Base-by-base conservation (phyloP, 768 basidiomycete species). In the Aureoboletus auriporus region DNA sequence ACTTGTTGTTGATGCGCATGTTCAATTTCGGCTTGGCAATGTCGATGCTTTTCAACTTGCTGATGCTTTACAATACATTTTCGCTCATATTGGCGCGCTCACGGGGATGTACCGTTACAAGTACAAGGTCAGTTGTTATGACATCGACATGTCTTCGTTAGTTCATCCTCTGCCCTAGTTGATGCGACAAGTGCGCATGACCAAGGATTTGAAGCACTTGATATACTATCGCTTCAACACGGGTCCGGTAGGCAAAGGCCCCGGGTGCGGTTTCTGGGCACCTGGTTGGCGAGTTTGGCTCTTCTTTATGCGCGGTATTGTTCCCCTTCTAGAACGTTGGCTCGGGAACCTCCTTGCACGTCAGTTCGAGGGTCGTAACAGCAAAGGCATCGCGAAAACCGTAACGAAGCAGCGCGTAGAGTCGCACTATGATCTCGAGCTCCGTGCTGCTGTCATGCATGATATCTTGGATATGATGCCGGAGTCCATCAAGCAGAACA, bases 391-490 rank as follows among this genome's bases (percentile, higher is more conserved):
- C 51, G 95, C 95, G 1, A 96, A 96, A 75, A 98, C 95, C 0
- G 95, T 99, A 20, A 99, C 96, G 23, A 99, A 99, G 71, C 96
- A 99, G 71, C 84, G 95, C 61, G 96, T 98, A 12, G 96, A 99
- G 69, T 96, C 93, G 8, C 96, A 99, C 67, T 98, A 94, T 60
- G 96, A 99, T 67, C 77, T 99, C 31, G 96, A 99, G 65, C 74
- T 99, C 38, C 86, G 96, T 46, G 96, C 96, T 0, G 94, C 96
- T 40, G 95, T 99, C 60, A 98, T 99, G 96, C 95, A 97, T 71
- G 95, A 99, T 69, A 98, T 99, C 58, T 75, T 99, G 58, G 95
- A 98, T 74, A 97, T 98, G 95, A 97, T 98, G 95, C 96, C 96
- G 7, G 96, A 98, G 69, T 93, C 90, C 2, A 94, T 98, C 75